Evolutionary conservation across 495 filamentous ascomycete genomes (phyloP).

Genomic region (Xylaria sp.): DNA sequence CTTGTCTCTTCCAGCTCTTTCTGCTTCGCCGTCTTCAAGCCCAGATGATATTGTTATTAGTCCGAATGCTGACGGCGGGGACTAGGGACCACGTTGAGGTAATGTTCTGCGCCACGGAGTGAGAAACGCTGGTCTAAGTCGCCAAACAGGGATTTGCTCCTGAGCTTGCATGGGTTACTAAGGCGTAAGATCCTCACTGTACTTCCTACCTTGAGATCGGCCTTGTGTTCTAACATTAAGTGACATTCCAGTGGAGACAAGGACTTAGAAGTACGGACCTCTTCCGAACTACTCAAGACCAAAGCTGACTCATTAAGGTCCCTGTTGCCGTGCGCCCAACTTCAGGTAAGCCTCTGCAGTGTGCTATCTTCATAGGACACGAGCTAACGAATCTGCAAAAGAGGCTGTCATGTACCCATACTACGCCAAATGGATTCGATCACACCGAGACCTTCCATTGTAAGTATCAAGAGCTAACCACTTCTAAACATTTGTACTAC

Average conservation of each 20-base stretch:
- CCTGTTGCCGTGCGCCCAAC: constrained; percentile 96
- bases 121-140: constrained; percentile 1
- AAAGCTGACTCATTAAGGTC: constrained; percentile 49
- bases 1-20: background rate
- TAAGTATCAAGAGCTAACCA: constrained; percentile 40
- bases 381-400: constrained; percentile 9
- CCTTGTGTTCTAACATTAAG: constrained; percentile 23
- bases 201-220: background rate
- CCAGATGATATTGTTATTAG: background rate
- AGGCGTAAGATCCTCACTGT: constrained; percentile 68
- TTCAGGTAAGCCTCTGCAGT: constrained; percentile 66
- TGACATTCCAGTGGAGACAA: constrained; percentile 69
- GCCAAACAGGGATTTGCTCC: constrained; percentile 77
- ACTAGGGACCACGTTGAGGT: constrained; percentile 87
- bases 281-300: background rate
- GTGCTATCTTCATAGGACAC: background rate
- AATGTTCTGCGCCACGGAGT: background rate
- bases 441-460: constrained; percentile 91
- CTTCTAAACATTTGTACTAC: background rate
- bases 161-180: constrained; percentile 98
- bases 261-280: constrained; percentile 68
- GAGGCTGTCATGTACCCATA: constrained; percentile 87
- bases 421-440: constrained; percentile 95
- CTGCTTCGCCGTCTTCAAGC: background rate
- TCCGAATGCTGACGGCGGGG: background rate